Evolutionary conservation across 106 monocot species (phyloP), one percentile per base, ranked within the genome.

Genomic region (Xerophyta viscosa): DNA sequence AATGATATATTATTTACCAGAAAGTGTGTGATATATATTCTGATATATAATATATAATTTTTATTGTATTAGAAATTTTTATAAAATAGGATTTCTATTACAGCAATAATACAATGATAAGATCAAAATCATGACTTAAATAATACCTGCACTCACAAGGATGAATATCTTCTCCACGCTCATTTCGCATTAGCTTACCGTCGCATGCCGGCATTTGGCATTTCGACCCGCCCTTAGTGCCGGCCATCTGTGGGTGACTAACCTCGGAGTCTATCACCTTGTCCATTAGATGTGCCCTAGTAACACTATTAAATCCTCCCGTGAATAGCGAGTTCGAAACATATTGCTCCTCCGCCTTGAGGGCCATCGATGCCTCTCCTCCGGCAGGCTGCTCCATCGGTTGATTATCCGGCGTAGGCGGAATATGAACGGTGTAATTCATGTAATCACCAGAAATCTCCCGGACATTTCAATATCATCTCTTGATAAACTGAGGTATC

Each of bases 331-430:
- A 67, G 46, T 63, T 71, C 3, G 77, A 71, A 8, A 77, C 77
- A 44, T 71, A 71, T 50, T 71, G 71, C 69, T 75, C 80, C 57
- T 66, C 70, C 3, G 66, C 63, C 62, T 69, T 70, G 30, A 69
- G 33, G 15, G 64, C 73, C 20, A 73, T 72, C 26, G 64, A 56
- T 9, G 46, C 54, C 7, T 50, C 49, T 25, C n/a, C 23, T 19
- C 18, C 14, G 6, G 31, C 74, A n/a, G n/a, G n/a, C n/a, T n/a
- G n/a, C 1, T 75, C 64, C 71, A 76, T 76, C 11, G 81, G 76
- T 29, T 81, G 81, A 44, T 81, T 76, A 57, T 81, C 81, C 1
- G 76, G 81, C 20, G 76, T 81, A 18, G 81, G 76, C 2, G 81
- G 81, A 36, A 81, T 64, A 14, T 76, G 81, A 12, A 76, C 81